These are phyloP conservation scores for Pleurotus pulmonarius DNA, from an alignment of 768 basidiomycete genomes.

Conservation along the genomic window DNA sequence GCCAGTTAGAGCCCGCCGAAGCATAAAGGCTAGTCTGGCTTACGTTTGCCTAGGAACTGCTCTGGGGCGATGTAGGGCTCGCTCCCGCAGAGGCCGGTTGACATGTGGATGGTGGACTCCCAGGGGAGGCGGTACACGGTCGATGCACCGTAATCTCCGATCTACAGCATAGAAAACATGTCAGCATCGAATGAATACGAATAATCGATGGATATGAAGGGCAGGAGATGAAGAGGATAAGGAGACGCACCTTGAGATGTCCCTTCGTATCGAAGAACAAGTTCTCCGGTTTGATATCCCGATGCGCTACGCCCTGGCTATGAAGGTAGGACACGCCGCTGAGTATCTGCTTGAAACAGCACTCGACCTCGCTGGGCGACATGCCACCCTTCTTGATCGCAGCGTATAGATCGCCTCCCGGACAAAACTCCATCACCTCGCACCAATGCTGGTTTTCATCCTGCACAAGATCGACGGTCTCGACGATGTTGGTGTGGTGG, in stretches of 20 bases:
- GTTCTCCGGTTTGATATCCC: slow-evolving; percentile 98
- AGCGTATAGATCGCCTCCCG: slow-evolving; percentile 96
- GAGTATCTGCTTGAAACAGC: slow-evolving; percentile 96
- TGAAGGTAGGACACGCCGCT: slow-evolving; percentile 88
- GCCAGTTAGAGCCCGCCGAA: slow-evolving; percentile 33
- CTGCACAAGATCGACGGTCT: slow-evolving; percentile 99
- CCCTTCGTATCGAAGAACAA: slow-evolving; percentile 90
- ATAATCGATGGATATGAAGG: neutral
- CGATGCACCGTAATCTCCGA: slow-evolving; percentile 97
- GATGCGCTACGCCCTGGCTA: slow-evolving; percentile 94
- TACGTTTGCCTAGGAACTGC: slow-evolving; percentile 95
- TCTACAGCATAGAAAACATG: slow-evolving; percentile 40
- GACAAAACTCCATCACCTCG: slow-evolving; percentile 99
- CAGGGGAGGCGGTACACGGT: slow-evolving; percentile 99
- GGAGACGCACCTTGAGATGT: slow-evolving; percentile 76
- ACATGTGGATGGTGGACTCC: slow-evolving; percentile 96
- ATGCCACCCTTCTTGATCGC: slow-evolving; percentile 97
- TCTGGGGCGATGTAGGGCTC: slow-evolving; percentile 99
- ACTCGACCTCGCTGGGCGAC: slow-evolving; percentile 90
- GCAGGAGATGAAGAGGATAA: slow-evolving; percentile 8
- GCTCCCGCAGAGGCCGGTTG: slow-evolving; percentile 93
- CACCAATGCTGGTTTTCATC: slow-evolving; percentile 97
- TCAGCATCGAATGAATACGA: too few species aligned
- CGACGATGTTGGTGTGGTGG: slow-evolving; percentile 92
- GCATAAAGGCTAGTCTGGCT: slow-evolving; percentile 37